Evolutionary conservation across 1,284 basidiomycete species (phyloP).

Genomic region (Trichosporon asahii): DNA sequence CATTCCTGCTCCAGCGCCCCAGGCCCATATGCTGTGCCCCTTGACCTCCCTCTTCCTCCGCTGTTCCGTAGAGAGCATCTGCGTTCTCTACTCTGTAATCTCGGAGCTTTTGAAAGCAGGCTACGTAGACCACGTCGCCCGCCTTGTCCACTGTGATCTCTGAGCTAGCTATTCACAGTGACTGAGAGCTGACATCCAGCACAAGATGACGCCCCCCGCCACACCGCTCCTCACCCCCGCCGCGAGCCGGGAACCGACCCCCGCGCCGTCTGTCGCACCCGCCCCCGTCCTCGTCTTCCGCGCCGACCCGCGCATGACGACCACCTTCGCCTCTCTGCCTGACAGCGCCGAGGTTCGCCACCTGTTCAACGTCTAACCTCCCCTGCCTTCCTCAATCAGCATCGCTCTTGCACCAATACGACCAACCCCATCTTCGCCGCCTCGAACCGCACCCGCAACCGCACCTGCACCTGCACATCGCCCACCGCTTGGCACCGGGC

Average conservation of each 20-base stretch:
- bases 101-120: too few relatives aligned
- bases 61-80: not conserved
- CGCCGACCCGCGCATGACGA: slow-evolving; percentile 30
- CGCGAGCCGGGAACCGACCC: not conserved
- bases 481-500: not conserved
- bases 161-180: not conserved
- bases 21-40: too few relatives aligned
- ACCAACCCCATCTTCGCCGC: too few relatives aligned
- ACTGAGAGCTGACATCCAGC: not conserved
- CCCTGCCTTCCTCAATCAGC: too few relatives aligned
- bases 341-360: slow-evolving; percentile 25
- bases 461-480: too few relatives aligned
- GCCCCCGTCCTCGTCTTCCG: slow-evolving; percentile 27
- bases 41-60: too few relatives aligned
- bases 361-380: slow-evolving; percentile 19
- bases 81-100: not conserved
- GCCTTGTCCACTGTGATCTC: too few relatives aligned
- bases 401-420: not conserved
- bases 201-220: not conserved
- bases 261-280: not conserved
- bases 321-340: slow-evolving; percentile 29
- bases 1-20: not conserved
- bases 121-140: too few relatives aligned
- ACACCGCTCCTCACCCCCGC: not conserved
- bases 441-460: too few relatives aligned